Evolutionary conservation across 805 yeast species (phyloP), one percentile per base, ranked within the genome.

Genomic region (Saccharomyces cerevisiae): DNA sequence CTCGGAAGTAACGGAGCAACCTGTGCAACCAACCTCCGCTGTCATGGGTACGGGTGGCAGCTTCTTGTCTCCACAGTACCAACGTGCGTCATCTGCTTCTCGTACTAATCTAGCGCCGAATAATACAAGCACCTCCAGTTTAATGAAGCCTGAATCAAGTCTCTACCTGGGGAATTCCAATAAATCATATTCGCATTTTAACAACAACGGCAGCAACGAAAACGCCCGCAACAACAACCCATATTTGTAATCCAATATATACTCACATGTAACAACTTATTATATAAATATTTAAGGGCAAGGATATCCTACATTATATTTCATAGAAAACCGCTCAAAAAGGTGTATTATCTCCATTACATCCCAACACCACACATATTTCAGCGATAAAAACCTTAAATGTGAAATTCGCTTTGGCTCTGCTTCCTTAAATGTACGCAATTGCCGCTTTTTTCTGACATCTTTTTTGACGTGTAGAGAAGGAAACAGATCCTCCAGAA

Each of bases 111-210:
- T 58, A 10, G 58, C 59, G 22, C 48, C 56, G 13, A 48, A 59
- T 9, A 53, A 51, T 47, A 47, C 46, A 2, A 57, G 55, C 46
- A 55, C 55, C 14, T 56, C 57, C 46, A 60, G 61, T 49, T 51
- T 69, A 48, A 57, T 57, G 50, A 67, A 65, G 51, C 72, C 72
- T 14, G 72, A 69, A 52, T 61, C 63, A 47, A 63, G 67, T 49
- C 68, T 69, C 48, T 67, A 62, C 53, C 61, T 55, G 47, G 58
- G 59, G 9, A 55, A 43, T 43, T 48, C 54, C 26, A 36, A 36
- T 36, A 17, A 36, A 36, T 36, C 43, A 36, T 36, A 36, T 36
- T 36, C 43, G 43, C 43, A 36, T 36, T 36, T 36, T 36, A 36
- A 36, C 43, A 36, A 36, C 4, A 36, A 36, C 31, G 49, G 52